phyloP scores from a whole-genome alignment of 2,329 filamentous ascomycete genomes.

The Graphilbum fragrans region DNA sequence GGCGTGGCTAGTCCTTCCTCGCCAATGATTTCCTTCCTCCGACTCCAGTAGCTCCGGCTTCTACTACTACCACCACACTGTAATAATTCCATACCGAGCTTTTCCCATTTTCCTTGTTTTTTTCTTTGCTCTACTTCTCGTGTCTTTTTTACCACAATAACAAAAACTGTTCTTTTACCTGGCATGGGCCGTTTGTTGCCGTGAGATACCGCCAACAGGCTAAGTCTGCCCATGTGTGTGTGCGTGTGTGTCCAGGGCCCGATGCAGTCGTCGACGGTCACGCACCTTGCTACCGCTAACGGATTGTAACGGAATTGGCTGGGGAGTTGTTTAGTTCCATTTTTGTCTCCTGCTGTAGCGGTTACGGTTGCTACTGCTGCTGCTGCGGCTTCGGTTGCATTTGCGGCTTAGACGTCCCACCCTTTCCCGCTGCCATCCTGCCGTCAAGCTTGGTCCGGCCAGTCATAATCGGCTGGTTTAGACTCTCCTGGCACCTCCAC shows the following conservation, averaged over 20 bases:
- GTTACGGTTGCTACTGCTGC: constrained; percentile 4
- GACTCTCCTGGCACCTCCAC: neutral
- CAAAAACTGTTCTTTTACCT: neutral
- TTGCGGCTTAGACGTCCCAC: constrained; percentile 1
- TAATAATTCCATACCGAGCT: neutral
- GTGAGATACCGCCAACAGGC: neutral
- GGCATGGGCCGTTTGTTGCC: neutral
- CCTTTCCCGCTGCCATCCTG: neutral
- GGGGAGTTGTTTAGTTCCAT: constrained; percentile 12
- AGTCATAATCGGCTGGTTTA: constrained; percentile 8
- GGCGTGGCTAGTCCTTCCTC: no score
- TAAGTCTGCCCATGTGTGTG: no score
- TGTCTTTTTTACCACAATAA: neutral
- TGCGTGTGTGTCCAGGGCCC: neutral
- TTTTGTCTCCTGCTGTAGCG: no score
- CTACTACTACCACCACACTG: neutral
- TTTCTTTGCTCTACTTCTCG: neutral
- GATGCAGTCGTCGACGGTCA: neutral
- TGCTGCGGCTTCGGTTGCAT: constrained; percentile 1
- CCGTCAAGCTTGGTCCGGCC: constrained; percentile 1
- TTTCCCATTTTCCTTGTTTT: neutral
- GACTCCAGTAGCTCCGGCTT: no score
- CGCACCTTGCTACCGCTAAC: constrained; percentile 4
- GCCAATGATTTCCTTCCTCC: no score
- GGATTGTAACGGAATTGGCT: constrained; percentile 11